A percentile compares a stretch with the other conserved stretches of the same genome.
Evolutionary conservation across 2,329 filamentous ascomycete genomes (phyloP).

Genomic region (Ustulina deusta): DNA sequence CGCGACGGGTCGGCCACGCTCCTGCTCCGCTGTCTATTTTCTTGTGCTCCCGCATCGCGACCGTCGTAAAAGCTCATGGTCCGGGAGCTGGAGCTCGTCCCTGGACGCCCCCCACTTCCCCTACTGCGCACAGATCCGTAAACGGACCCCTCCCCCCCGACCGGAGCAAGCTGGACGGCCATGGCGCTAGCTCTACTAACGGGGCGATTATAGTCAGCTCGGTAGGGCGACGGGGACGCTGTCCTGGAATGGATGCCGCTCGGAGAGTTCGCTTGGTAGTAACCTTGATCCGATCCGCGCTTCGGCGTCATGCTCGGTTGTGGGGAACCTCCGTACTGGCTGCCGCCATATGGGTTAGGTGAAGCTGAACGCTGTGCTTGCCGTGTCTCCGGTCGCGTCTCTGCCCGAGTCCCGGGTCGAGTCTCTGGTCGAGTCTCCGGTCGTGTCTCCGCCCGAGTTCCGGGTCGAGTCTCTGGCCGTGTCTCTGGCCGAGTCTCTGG

Average conservation of each 20-base stretch:
- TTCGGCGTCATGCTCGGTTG: conserved; percentile 57
- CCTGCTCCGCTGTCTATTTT: conserved; percentile 75
- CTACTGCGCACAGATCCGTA: conserved; percentile 59
- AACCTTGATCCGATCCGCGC: conserved; percentile 62
- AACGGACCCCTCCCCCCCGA: conserved; percentile 68
- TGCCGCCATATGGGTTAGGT: conserved; percentile 43
- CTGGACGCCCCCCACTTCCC: conserved; percentile 60
- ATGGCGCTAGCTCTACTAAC: conserved; percentile 65
- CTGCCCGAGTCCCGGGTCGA: conserved; percentile 49
- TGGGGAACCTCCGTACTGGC: conserved; percentile 51
- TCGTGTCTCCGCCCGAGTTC: conserved; percentile 60
- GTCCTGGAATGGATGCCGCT: conserved; percentile 58
- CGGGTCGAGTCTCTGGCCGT: conserved; percentile 64
- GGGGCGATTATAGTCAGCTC: conserved; percentile 61
- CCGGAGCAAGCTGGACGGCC: conserved; percentile 75
- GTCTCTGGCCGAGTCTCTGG: conserved; percentile 30
- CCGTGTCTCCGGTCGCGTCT: conserved; percentile 56
- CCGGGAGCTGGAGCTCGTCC: conserved; percentile 56
- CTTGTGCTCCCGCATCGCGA: conserved; percentile 55
- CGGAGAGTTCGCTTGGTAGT: conserved; percentile 65
- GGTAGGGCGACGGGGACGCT: conserved; percentile 62
- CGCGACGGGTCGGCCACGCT: conserved; percentile 86
- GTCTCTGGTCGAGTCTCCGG: conserved; percentile 49
- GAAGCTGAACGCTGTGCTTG: conserved; percentile 51
- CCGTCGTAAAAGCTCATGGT: conserved; percentile 70